Evolutionary conservation across 352 stramenopile genomes (phyloP).

Genomic region (Phytophthora multivora): DNA sequence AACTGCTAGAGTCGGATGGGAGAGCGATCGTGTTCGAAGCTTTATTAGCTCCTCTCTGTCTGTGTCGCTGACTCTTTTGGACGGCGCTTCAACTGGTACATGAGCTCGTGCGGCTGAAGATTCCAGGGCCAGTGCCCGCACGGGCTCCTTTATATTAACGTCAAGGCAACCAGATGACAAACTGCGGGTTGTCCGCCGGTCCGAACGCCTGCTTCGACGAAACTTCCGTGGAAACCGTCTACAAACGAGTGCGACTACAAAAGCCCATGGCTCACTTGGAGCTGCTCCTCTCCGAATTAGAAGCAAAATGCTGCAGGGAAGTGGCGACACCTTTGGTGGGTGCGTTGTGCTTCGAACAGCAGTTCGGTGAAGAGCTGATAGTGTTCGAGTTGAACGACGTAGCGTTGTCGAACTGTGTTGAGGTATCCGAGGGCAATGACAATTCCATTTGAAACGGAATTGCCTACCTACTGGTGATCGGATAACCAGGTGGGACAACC

Average conservation of each 20-base stretch:
- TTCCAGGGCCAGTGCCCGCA: conserved; percentile 13
- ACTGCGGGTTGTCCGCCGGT: conserved; percentile 15
- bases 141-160: conserved; percentile 22
- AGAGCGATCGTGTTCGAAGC: conserved; percentile 4
- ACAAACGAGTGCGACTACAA: conserved; percentile 5
- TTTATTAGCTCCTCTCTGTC: conserved; percentile 8
- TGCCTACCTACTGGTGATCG: no score
- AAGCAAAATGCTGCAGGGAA: no score
- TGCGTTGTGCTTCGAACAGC: no score
- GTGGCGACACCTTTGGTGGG: no score
- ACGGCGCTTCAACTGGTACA: conserved; percentile 19
- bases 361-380: no score
- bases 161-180: conserved; percentile 12
- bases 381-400: no score
- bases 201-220: conserved; percentile 25
- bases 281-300: no score
- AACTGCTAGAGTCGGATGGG: conserved; percentile 12
- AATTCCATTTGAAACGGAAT: no score
- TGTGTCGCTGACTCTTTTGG: conserved; percentile 11
- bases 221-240: conserved; percentile 35
- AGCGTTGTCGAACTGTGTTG: no score
- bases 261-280: no score
- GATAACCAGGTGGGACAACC: no score
- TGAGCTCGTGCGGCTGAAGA: conserved; percentile 15
- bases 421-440: no score